These are phyloP conservation scores for Zygoascus tannicola DNA, from an alignment of 805 yeast genomes.

Conservation along the genomic window DNA sequence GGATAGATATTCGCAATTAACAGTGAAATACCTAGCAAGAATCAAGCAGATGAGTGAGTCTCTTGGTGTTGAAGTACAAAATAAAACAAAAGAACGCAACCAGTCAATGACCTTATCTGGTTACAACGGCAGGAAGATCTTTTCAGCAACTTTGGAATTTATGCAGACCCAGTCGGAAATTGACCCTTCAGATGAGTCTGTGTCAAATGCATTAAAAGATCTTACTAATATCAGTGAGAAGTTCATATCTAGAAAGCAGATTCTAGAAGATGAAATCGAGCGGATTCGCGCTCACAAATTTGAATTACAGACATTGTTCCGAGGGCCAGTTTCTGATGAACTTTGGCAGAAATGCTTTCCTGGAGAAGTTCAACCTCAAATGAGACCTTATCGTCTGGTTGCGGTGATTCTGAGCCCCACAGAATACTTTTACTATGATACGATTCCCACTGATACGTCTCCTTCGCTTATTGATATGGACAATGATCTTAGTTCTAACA, in stretches of 20 bases:
- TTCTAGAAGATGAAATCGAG: slow-evolving; percentile 1
- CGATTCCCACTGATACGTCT: not conserved
- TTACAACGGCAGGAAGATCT: slow-evolving; percentile 14
- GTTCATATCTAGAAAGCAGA: slow-evolving; percentile 8
- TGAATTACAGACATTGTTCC: slow-evolving; percentile 4
- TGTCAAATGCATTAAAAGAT: slow-evolving; percentile 10
- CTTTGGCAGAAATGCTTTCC: slow-evolving; percentile 9
- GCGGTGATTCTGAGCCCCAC: slow-evolving; percentile 17
- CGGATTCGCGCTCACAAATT: not conserved
- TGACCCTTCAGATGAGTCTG: not conserved
- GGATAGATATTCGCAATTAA: slow-evolving; percentile 14
- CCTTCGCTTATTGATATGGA: slow-evolving; percentile 11
- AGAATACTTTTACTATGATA: slow-evolving; percentile 14
- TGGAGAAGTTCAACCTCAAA: slow-evolving; percentile 7
- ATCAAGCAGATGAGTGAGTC: slow-evolving; percentile 7
- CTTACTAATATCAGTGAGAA: slow-evolving; percentile 4
- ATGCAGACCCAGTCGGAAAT: slow-evolving; percentile 4
- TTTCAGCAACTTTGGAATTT: slow-evolving; percentile 9
- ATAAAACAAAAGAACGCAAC: slow-evolving; percentile 8
- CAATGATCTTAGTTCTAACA: not conserved
- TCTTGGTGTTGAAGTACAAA: slow-evolving; percentile 9
- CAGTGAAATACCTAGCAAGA: slow-evolving; percentile 5
- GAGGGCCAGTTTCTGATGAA: slow-evolving; percentile 6
- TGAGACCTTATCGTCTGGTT: slow-evolving; percentile 14
- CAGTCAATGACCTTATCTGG: slow-evolving; percentile 14